Conservation (phyloP, 2,329 filamentous ascomycete genomes). For the Zasmidium angulare region DNA sequence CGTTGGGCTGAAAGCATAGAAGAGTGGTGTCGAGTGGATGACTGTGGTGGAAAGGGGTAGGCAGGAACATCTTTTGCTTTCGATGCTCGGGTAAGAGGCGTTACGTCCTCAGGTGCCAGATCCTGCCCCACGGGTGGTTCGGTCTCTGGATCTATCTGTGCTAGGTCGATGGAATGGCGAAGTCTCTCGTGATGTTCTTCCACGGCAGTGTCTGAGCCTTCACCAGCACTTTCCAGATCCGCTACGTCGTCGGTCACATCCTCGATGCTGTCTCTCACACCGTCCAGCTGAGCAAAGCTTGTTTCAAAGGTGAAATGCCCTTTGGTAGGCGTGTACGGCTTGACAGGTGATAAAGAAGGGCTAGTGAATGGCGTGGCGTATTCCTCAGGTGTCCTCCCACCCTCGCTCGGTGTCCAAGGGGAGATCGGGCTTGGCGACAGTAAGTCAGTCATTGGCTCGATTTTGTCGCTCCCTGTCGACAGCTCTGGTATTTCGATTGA, state of each 20-base stretch:
- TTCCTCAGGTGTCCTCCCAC: constrained; percentile 1
- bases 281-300: constrained; percentile 6
- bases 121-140: not conserved
- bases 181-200: not conserved
- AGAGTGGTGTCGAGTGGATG: not conserved
- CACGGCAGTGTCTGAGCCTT: not conserved
- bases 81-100: not conserved
- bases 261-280: not conserved
- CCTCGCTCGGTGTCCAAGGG: not conserved
- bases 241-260: too few relatives aligned
- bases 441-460: not conserved
- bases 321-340: not conserved
- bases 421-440: not conserved
- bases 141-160: not conserved
- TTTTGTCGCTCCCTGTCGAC: not conserved
- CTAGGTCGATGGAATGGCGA: not conserved
- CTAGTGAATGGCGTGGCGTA: constrained; percentile 23
- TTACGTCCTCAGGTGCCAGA: not conserved
- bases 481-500: not conserved
- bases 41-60: not conserved
- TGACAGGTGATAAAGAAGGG: constrained; percentile 16
- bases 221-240: not conserved
- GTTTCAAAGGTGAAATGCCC: not conserved
- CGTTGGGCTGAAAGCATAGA: constrained; percentile 10
- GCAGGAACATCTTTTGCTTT: constrained; percentile 1